Evolutionary conservation across 495 filamentous ascomycete genomes (phyloP), one percentile per base, ranked within the genome.

Genomic region (Jackrogersella multiformis): DNA sequence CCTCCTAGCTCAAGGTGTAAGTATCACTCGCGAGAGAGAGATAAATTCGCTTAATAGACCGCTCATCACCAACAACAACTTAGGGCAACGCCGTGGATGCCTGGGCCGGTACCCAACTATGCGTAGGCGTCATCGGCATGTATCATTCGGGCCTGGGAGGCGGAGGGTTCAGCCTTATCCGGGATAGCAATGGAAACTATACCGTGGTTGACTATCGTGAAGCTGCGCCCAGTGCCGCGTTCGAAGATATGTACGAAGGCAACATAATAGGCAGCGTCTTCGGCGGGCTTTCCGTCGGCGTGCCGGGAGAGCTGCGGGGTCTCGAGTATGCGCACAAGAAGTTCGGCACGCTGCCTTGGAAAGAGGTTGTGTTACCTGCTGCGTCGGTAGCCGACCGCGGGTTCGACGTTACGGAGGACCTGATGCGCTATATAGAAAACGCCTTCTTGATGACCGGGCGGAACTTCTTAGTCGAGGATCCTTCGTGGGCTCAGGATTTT

Each of bases 91-190:
- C 90, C 44, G 89, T 90, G 16, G 90, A 93, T 78, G 90, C 90
- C 53, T 78, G 90, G 70, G 82, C 93, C 23, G 88, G 89, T 5
- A 90, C 90, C 0, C 85, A 87, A 39, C 81, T 93, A 42, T 94
- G 91, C 44, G 85, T 93, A 20, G 91, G 91, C 2, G 89, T 92
- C 5, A 84, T 90, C 55, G 89, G 90, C 85, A 94, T 95, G 91
- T 92, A 94, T 64, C 92, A 96, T 76, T 92, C 89, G 26, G 92
- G 92, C 4, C 88, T 96, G 34, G 92, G 92, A 2, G 93, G 93
- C 4, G 93, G 93, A n/a, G 93, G 93, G 0, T 97, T 97, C 77
- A 88, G 90, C 82, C 82, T 97, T 1, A 84, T 94, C 21, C 85
- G 89, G 38, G 81, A 85, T 23, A 77, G 81, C 4, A 77, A 87